phyloP scores from a whole-genome alignment of 2,329 filamentous ascomycete species.

The Neofusicoccum kwambonambiense region DNA sequence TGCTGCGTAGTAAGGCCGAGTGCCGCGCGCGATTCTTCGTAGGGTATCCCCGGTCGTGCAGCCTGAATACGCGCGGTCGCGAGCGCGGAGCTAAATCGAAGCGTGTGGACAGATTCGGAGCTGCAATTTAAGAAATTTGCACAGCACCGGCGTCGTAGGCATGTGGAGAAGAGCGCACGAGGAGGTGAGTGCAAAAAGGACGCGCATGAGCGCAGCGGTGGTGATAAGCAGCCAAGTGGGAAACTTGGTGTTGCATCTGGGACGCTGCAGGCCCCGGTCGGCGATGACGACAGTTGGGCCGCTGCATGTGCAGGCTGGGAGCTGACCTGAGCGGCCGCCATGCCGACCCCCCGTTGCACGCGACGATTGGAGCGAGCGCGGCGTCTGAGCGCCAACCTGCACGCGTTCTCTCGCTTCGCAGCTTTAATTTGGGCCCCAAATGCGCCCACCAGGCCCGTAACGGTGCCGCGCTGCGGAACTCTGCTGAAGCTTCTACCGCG shows the following conservation, averaged over 20 bases:
- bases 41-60: not conserved
- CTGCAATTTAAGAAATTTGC: not conserved
- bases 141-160: too few relatives aligned
- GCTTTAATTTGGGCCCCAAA: conserved; percentile 1
- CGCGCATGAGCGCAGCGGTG: not conserved
- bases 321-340: not conserved
- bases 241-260: not conserved
- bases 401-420: not conserved
- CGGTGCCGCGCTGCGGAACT: not conserved
- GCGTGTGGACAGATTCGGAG: too few relatives aligned
- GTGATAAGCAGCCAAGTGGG: not conserved
- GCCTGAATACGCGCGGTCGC: not conserved
- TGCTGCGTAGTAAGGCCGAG: not conserved
- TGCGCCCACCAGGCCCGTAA: not conserved
- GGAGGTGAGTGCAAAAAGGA: not conserved
- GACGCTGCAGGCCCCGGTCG: too few relatives aligned
- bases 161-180: not conserved
- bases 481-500: not conserved
- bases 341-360: not conserved
- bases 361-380: not conserved
- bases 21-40: not conserved
- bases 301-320: not conserved
- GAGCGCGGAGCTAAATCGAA: not conserved
- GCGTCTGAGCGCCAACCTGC: not conserved
- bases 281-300: not conserved